Conservation (phyloP, 2,329 filamentous ascomycete genomes). For the Bisporella sp. region DNA sequence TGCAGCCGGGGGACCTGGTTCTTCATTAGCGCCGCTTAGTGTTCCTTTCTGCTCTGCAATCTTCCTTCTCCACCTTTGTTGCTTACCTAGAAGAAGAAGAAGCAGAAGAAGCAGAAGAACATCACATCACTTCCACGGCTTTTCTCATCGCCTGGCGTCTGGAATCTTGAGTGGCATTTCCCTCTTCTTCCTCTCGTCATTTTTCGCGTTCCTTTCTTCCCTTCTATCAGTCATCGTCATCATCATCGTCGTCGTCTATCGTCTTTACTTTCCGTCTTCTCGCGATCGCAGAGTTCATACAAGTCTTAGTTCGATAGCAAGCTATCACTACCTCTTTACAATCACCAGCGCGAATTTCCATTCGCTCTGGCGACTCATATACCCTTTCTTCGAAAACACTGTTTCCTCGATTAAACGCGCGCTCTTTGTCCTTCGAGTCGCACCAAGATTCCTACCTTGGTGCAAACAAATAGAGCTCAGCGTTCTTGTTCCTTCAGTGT, state of each 20-base stretch:
- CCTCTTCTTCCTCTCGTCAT: constrained; percentile 22
- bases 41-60: too few relatives aligned
- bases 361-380: background rate
- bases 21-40: too few relatives aligned
- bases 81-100: background rate
- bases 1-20: too few relatives aligned
- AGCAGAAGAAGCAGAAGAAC: background rate
- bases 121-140: constrained; percentile 5
- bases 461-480: constrained; percentile 14
- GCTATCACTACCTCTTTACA: constrained; percentile 18
- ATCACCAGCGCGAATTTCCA: too few relatives aligned
- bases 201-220: constrained; percentile 20
- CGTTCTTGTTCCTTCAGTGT: constrained; percentile 16
- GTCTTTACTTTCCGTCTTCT: constrained; percentile 19
- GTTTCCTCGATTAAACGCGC: constrained; percentile 1
- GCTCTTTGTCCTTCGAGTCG: constrained; percentile 26
- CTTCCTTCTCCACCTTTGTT: constrained; percentile 5
- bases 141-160: constrained; percentile 22
- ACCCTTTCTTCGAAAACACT: background rate
- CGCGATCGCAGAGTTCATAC: constrained; percentile 12
- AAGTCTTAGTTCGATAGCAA: constrained; percentile 15
- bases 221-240: constrained; percentile 18
- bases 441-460: constrained; percentile 18
- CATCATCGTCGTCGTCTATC: constrained; percentile 20
- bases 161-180: constrained; percentile 26